Evolutionary conservation across 192 early-diverging fungal genomes (phyloP), one percentile per base, ranked within the genome.

Genomic region (Coemansia sp.): DNA sequence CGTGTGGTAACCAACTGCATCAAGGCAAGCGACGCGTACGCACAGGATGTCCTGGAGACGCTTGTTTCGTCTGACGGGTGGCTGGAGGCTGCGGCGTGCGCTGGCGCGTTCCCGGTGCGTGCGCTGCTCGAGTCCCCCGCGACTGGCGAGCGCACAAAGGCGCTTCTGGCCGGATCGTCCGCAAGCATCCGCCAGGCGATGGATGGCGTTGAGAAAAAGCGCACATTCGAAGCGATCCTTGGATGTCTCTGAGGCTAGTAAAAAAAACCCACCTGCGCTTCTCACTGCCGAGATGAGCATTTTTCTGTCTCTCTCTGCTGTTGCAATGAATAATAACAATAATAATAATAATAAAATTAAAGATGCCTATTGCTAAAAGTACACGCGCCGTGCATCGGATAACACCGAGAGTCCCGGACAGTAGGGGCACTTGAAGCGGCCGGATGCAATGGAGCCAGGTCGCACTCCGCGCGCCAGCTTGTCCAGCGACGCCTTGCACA

Each of bases 341-440:
- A 31, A 10, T 55, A 26, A 29, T 28, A 5, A 59, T 9, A n/a
- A 16, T 29, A 23, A 49, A 63, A 8, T 26, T 48, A 33, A 39
- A 53, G 48, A 67, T 18, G 28, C 33, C 13, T 28, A 29, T 29
- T 21, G 2, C 26, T 33, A 66, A 37, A 66, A 66, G 48, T 63
- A 63, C 33, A 67, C 67, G 21, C 39, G 56, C 55, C 59, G 52
- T n/a, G 67, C 73, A 46, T 97, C 92, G 13, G 77, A 76, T 28
- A 86, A 79, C n/a, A 85, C 89, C 18, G 90, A 88, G 78, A 96
- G 91, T 18, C 80, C 79, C 9, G 97, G 97, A 64, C 97, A 99
- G 77, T 99, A 99, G 15, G 96, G 96, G 68, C 97, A 99, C 70
- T 99, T 99, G 83, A 98, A 95, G 40, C 93, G 68, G 35, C 74